Evolutionary conservation across 2,329 filamentous ascomycete genomes (phyloP).

Genomic region (Scorias spongiosa): DNA sequence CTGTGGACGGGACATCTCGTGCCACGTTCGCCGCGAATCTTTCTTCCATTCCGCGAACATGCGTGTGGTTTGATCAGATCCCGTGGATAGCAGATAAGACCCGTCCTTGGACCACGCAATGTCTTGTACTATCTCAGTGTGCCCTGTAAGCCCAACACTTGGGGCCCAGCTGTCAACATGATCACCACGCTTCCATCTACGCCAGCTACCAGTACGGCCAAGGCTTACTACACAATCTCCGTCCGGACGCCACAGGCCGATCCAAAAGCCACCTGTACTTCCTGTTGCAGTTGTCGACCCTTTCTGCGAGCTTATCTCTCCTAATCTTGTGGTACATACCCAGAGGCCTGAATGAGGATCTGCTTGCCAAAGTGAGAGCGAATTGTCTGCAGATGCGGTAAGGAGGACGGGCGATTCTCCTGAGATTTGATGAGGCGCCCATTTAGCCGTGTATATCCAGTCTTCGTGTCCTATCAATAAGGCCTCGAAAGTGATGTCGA

Average conservation of each 20-base stretch:
- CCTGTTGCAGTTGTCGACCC: conserved; percentile 93
- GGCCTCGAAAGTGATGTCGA: conserved; percentile 83
- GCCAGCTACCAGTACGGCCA: conserved; percentile 85
- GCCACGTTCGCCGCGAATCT: conserved; percentile 50
- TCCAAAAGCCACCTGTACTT: conserved; percentile 93
- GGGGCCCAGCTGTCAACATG: conserved; percentile 53
- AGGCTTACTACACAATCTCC: conserved; percentile 64
- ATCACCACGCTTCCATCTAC: conserved; percentile 49
- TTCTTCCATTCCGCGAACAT: conserved; percentile 67
- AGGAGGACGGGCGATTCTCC: conserved; percentile 38
- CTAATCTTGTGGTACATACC: conserved; percentile 71
- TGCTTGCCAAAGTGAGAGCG: conserved; percentile 80
- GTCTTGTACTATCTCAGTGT: conserved; percentile 66
- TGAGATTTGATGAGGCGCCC: conserved; percentile 39
- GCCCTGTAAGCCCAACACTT: conserved; percentile 63
- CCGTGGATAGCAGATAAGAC: conserved; percentile 74
- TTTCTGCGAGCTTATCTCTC: conserved; percentile 88
- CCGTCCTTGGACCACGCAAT: conserved; percentile 73
- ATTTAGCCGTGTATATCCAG: conserved; percentile 85
- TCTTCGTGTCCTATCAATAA: conserved; percentile 90
- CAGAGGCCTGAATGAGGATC: conserved; percentile 77
- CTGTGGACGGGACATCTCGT: conserved; percentile 88
- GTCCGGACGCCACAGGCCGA: conserved; percentile 75
- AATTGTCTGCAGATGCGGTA: conserved; percentile 89
- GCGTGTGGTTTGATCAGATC: conserved; percentile 82